Percentiles rank a stretch among this genome's conserved stretches.
These are phyloP conservation scores for Cryphonectria parasitica DNA, from an alignment of 2,329 filamentous ascomycete genomes.

Conservation along the genomic window DNA sequence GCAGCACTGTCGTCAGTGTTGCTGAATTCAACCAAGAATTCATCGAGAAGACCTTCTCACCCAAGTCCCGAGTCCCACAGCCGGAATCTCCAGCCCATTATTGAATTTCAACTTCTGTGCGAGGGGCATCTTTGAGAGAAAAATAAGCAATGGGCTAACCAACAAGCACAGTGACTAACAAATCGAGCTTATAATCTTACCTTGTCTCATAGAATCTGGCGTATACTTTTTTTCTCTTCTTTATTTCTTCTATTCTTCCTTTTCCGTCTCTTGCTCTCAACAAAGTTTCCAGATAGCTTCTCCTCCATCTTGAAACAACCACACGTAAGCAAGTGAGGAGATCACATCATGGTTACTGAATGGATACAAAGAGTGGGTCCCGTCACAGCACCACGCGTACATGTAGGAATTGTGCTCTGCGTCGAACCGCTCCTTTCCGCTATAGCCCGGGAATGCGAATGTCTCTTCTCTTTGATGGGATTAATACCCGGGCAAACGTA, in stretches of 20 bases:
- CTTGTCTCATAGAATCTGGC: background rate
- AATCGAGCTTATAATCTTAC: background rate
- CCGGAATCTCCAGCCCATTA: conserved; percentile 19
- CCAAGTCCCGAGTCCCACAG: conserved; percentile 28
- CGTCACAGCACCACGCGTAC: background rate
- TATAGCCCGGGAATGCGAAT: background rate
- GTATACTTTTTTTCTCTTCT: background rate
- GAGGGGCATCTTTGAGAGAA: conserved; percentile 13
- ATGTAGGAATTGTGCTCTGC: too few relatives aligned
- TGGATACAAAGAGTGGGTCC: conserved; percentile 8
- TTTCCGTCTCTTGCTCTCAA: background rate
- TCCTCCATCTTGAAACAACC: background rate
- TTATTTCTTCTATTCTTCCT: background rate
- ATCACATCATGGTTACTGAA: conserved; percentile 12
- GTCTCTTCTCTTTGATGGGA: background rate
- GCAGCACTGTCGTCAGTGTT: conserved; percentile 10
- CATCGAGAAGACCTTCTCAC: background rate
- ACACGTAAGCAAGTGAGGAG: conserved; percentile 3
- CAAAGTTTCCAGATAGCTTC: background rate
- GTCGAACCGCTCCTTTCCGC: too few relatives aligned
- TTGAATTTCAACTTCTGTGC: conserved; percentile 25
- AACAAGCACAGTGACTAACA: background rate
- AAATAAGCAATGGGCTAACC: background rate
- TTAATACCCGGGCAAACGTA: background rate
- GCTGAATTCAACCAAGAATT: background rate